A percentile compares a stretch with the other conserved stretches of the same genome.
These are phyloP conservation scores for Porcisia hertigi DNA, from an alignment of 208 protist species.

Conservation along the genomic window DNA sequence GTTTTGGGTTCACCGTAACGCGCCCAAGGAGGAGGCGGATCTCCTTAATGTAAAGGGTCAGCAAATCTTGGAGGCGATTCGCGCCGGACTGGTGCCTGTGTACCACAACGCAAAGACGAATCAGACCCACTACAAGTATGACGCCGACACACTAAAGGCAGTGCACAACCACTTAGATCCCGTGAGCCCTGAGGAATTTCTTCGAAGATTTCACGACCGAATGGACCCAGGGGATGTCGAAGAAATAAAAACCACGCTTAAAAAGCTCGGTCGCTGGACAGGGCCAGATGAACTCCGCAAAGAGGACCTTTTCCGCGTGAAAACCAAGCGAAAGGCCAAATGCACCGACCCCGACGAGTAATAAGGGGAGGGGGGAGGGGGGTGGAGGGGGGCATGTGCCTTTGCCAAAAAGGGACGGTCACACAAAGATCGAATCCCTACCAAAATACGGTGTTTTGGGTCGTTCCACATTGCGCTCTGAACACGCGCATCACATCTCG, in stretches of 20 bases:
- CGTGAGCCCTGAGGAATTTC: conserved; percentile 73
- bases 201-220: conserved; percentile 80
- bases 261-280: conserved; percentile 76
- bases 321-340: conserved; percentile 72
- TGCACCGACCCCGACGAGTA: conserved; percentile 72
- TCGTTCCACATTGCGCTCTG: too few species aligned
- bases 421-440: too few species aligned
- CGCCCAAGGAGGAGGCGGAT: conserved; percentile 46
- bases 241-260: conserved; percentile 67
- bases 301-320: conserved; percentile 70
- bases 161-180: conserved; percentile 86
- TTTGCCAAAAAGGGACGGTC: too few species aligned
- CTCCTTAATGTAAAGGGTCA: conserved; percentile 77
- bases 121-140: conserved; percentile 81
- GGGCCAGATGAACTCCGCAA: conserved; percentile 67
- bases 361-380: neutral
- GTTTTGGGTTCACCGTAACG: conserved; percentile 73
- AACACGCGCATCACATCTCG: too few species aligned
- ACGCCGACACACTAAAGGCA: conserved; percentile 76
- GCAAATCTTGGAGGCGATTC: conserved; percentile 78
- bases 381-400: too few species aligned
- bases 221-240: conserved; percentile 70
- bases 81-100: conserved; percentile 71
- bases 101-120: conserved; percentile 74
- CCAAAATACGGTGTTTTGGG: too few species aligned